Conservation (phyloP, 2,329 filamentous ascomycete genomes). For the Fusarium veterinarium region DNA sequence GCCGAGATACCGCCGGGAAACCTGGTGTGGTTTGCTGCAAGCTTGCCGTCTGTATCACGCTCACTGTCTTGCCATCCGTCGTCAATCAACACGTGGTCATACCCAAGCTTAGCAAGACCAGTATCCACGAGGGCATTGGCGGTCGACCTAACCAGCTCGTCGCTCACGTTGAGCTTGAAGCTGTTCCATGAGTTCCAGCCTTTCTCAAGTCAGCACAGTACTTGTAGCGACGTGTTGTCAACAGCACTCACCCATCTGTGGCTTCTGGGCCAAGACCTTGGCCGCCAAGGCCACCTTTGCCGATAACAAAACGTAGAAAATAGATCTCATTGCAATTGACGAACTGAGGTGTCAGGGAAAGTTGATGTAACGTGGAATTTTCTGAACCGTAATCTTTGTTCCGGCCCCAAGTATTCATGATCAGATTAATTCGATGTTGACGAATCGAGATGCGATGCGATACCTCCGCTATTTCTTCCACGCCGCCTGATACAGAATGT, state of each 20-base stretch:
- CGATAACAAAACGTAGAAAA: fast-evolving
- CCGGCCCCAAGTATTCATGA: not conserved
- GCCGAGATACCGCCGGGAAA: not conserved
- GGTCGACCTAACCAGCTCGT: not conserved
- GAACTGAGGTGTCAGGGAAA: no score
- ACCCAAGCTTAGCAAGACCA: not conserved
- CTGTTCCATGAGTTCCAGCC: not conserved
- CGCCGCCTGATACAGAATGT: fast-evolving
- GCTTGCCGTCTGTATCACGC: not conserved
- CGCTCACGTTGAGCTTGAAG: not conserved
- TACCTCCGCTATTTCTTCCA: not conserved
- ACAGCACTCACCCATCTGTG: not conserved
- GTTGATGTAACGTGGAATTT: not conserved
- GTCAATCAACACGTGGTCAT: not conserved
- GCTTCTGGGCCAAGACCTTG: not conserved
- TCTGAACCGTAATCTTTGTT: not conserved
- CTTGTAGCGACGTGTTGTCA: no score
- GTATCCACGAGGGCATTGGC: not conserved
- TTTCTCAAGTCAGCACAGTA: not conserved
- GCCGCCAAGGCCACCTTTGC: not conserved
- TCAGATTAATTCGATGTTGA: not conserved
- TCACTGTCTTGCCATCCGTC: not conserved
- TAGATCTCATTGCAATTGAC: not conserved
- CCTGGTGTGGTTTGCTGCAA: not conserved
- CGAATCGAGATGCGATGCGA: fast-evolving